phyloP scores from a whole-genome alignment of 306 rosid genomes.

The Inga laurina region DNA sequence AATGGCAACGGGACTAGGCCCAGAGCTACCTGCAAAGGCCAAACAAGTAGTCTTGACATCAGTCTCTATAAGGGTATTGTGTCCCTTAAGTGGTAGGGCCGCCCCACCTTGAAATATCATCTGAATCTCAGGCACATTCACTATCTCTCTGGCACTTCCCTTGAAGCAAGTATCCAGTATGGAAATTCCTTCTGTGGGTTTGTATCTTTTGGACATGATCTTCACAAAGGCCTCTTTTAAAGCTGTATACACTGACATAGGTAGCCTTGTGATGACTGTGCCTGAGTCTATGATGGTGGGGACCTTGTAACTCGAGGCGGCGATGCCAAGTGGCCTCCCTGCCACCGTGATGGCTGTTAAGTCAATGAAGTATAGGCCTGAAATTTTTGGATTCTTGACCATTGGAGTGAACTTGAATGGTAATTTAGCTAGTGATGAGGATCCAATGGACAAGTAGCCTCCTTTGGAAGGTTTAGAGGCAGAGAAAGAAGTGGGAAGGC shows the following conservation, averaged over 20 bases:
- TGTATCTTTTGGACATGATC: constrained; percentile 47
- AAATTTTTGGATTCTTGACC: constrained; percentile 36
- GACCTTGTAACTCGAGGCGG: constrained; percentile 52
- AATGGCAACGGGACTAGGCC: constrained; percentile 27
- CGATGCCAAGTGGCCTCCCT: constrained; percentile 42
- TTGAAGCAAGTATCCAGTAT: constrained; percentile 58
- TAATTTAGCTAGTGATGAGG: constrained; percentile 36
- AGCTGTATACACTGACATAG: constrained; percentile 43
- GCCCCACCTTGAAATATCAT: constrained; percentile 52
- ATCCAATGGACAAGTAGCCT: constrained; percentile 62
- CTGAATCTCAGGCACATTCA: constrained; percentile 41
- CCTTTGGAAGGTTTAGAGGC: constrained; percentile 29
- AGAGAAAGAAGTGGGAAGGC: constrained; percentile 59
- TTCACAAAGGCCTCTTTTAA: constrained; percentile 41
- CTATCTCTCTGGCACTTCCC: constrained; percentile 33
- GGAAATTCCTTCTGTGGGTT: constrained; percentile 37
- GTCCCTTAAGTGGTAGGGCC: constrained; percentile 36
- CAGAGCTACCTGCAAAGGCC: constrained; percentile 47
- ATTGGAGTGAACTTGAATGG: constrained; percentile 58
- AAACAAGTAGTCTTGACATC: constrained; percentile 45
- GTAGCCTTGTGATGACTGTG: constrained; percentile 69
- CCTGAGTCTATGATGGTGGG: constrained; percentile 70
- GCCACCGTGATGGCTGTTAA: constrained; percentile 48
- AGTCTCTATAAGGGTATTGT: constrained; percentile 42
- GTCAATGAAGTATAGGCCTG: constrained; percentile 47